Percentiles rank a stretch among this genome's conserved stretches.
phyloP scores from a whole-genome alignment of 768 basidiomycete genomes.

The Antrodiella citrinella region DNA sequence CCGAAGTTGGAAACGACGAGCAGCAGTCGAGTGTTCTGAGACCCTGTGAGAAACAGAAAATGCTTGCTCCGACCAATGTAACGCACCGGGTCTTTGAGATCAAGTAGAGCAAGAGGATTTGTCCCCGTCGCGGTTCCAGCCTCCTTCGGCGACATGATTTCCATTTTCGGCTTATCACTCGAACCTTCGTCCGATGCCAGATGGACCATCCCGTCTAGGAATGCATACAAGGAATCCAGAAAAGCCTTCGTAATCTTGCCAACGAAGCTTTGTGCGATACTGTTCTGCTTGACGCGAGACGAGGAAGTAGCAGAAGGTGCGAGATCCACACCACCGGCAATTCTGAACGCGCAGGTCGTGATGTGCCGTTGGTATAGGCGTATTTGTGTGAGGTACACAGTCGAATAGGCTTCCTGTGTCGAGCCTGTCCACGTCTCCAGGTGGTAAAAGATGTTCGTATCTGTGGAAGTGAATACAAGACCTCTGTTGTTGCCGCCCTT shows the following conservation, averaged over 20 bases:
- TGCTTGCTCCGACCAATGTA: conserved; percentile 3
- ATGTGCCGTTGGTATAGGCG: conserved; percentile 76
- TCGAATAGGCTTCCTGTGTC: conserved; percentile 53
- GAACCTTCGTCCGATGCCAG: conserved; percentile 69
- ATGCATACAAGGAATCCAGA: conserved; percentile 75
- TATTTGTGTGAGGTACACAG: conserved; percentile 68
- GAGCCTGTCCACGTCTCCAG: conserved; percentile 83
- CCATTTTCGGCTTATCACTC: conserved; percentile 30
- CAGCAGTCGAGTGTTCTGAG: conserved; percentile 77
- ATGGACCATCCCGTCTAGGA: conserved; percentile 79
- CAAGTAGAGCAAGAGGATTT: conserved; percentile 48
- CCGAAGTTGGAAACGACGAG: conserved; percentile 86
- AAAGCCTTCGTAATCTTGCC: conserved; percentile 78
- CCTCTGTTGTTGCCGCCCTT: no score
- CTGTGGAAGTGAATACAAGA: conserved; percentile 37
- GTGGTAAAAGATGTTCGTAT: conserved; percentile 73
- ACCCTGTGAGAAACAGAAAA: conserved; percentile 2
- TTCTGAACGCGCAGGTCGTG: conserved; percentile 66
- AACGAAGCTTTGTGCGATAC: conserved; percentile 55
- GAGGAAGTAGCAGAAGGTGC: conserved; percentile 33
- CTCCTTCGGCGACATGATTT: conserved; percentile 18
- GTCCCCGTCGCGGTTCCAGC: conserved; percentile 25
- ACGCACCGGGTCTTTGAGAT: conserved; percentile 57
- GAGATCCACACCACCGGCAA: conserved; percentile 70
- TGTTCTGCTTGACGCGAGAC: conserved; percentile 49